Conservation (phyloP, 2,329 filamentous ascomycete species). For the Juglanconis oblonga region DNA sequence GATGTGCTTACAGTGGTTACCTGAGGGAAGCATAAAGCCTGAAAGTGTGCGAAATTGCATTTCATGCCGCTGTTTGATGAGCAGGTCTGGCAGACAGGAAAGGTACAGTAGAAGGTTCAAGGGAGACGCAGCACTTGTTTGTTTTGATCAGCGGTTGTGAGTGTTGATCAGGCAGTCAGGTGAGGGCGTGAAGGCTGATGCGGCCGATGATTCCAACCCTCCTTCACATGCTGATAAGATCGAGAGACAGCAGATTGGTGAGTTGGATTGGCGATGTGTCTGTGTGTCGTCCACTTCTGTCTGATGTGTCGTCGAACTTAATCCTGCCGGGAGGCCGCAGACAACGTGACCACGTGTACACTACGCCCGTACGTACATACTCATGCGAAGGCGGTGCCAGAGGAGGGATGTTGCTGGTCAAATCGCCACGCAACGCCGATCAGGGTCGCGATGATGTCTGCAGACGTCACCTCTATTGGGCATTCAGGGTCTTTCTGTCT, state of each 20-base stretch:
- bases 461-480: slow-evolving; percentile 7
- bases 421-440: not conserved
- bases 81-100: not conserved
- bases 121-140: slow-evolving; percentile 11
- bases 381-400: not conserved
- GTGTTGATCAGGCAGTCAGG: not conserved
- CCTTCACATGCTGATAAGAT: not conserved
- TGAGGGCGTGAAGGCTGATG: not conserved
- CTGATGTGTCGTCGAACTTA: not conserved
- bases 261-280: not conserved
- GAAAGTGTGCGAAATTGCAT: slow-evolving; percentile 6
- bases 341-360: not conserved
- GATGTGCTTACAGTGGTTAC: not conserved
- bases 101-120: not conserved
- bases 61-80: not conserved
- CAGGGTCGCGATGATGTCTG: slow-evolving; percentile 12
- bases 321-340: not conserved
- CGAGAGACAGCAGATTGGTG: not conserved
- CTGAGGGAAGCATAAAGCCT: not conserved
- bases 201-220: not conserved
- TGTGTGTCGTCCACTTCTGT: not conserved
- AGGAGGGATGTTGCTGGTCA: not conserved
- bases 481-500: not conserved
- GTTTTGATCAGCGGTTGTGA: slow-evolving; percentile 12
- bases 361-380: too few relatives aligned